These are phyloP conservation scores for Claviceps sp. DNA, from an alignment of 2,329 filamentous ascomycete species.

Conservation along the genomic window DNA sequence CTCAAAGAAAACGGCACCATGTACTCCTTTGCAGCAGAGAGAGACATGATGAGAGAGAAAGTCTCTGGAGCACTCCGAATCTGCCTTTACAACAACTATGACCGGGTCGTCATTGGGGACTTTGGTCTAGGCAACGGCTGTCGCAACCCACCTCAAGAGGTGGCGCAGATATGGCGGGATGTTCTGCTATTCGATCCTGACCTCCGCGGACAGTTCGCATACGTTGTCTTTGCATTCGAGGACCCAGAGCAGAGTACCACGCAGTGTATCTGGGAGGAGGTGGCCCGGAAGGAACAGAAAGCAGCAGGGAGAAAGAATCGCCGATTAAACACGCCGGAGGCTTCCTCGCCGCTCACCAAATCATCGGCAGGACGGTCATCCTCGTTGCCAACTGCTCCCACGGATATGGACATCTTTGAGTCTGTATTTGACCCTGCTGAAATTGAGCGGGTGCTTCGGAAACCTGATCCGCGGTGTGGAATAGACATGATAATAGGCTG, in stretches of 20 bases:
- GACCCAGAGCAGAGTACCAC: slow-evolving; percentile 39
- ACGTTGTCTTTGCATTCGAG: slow-evolving; percentile 53
- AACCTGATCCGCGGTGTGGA: slow-evolving; percentile 40
- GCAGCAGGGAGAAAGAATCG: slow-evolving; percentile 16
- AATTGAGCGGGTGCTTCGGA: slow-evolving; percentile 34
- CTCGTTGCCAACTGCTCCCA: slow-evolving; percentile 11
- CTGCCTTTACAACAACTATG: slow-evolving; percentile 46
- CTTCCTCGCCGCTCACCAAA: slow-evolving; percentile 12
- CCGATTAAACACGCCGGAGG: slow-evolving; percentile 18
- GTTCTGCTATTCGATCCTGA: slow-evolving; percentile 49
- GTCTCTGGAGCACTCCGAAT: slow-evolving; percentile 59
- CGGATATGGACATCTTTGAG: slow-evolving; percentile 40
- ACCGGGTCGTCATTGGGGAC: slow-evolving; percentile 46
- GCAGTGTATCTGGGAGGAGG: slow-evolving; percentile 40
- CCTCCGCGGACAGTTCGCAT: slow-evolving; percentile 45
- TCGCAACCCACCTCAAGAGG: slow-evolving; percentile 50
- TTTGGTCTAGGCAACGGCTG: slow-evolving; percentile 52
- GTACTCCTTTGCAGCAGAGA: slow-evolving; percentile 60
- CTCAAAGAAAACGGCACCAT: slow-evolving; percentile 51
- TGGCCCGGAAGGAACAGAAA: slow-evolving; percentile 35
- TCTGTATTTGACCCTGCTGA: slow-evolving; percentile 36
- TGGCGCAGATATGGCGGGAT: slow-evolving; percentile 54
- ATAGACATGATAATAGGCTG: slow-evolving; percentile 36
- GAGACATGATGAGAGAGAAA: slow-evolving; percentile 59
- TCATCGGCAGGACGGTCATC: slow-evolving; percentile 8